phyloP scores from a whole-genome alignment of 2,329 filamentous ascomycete genomes.

The Botrytis aclada region DNA sequence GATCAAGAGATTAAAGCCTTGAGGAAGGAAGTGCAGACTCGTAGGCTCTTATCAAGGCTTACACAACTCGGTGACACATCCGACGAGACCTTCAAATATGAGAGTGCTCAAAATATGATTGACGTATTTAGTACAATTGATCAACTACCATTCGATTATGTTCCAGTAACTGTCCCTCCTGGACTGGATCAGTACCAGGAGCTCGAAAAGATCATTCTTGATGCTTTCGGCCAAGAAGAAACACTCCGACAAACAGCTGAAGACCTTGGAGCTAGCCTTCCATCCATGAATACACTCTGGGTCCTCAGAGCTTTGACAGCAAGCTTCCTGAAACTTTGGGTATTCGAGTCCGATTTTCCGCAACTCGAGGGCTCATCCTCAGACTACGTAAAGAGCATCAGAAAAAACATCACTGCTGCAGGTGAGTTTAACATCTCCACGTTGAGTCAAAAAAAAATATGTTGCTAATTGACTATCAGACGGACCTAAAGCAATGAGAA shows the following conservation, averaged over 20 bases:
- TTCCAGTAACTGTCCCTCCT: not conserved
- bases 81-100: not conserved
- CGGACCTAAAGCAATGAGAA: slow-evolving; percentile 17
- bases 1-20: not conserved
- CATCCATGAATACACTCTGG: not conserved
- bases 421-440: slow-evolving; percentile 4
- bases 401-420: slow-evolving; percentile 12
- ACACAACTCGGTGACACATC: not conserved
- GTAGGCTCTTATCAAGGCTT: not conserved
- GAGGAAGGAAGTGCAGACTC: not conserved
- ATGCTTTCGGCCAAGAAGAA: not conserved
- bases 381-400: slow-evolving; percentile 3
- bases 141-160: not conserved
- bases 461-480: slow-evolving; percentile 12
- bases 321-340: slow-evolving; percentile 19
- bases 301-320: slow-evolving; percentile 7
- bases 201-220: not conserved
- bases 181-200: not conserved
- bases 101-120: not conserved
- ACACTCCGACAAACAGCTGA: not conserved
- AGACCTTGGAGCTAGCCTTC: not conserved
- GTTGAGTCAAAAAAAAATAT: not conserved
- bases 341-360: slow-evolving; percentile 23
- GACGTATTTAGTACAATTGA: not conserved
- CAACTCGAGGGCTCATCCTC: slow-evolving; percentile 8